Base-by-base conservation (phyloP, 106 monocot genomes). In the Posidonia australis region DNA sequence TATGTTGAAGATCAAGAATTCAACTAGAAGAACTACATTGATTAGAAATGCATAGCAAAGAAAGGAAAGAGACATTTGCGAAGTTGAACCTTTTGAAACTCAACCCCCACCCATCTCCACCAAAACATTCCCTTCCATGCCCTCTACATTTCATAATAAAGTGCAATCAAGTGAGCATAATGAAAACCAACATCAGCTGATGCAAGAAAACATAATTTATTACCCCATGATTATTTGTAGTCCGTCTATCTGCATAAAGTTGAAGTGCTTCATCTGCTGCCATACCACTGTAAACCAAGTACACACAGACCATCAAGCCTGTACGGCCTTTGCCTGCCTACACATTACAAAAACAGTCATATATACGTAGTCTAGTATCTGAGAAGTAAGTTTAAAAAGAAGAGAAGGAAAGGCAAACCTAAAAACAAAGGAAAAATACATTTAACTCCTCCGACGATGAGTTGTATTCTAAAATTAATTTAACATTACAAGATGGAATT, bases 241-340 rank as follows among this genome's bases (percentile, higher is more conserved):
- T 82, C 30, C 82, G 58, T 64, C 45, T 74, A 51, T 61, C 41
- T 58, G 82, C 77, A 78, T 82, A 82, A 11, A 78, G 22, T 63
- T 82, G 72, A 74, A 82, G 67, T 51, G 82, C 82, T 71, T 74
- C 77, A 54, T 82, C 77, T 32, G 55, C 67, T 30, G 64, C 13
- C 82, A 82, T 71, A 18, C 82, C 82, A 45, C 52, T 51, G 43
- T 82, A 82, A 63, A 82, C 77, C 44, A 82, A 74, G 74, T 82
- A 82, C 12, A 74, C 58, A 62, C 82, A 77, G 30, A 82, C 74
- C 82, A 82, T 82, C 51, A 82, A 62, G 30, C 82, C 82, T 61
- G 82, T 82, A 43, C 82, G 77, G 29, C 82, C 82, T 74, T 82
- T 82, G 63, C 82, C 82, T 49, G 82, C 82, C 82, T 82, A 28